Evolutionary conservation across 768 basidiomycete species (phyloP).

Genomic region (Pholiota microspora): DNA sequence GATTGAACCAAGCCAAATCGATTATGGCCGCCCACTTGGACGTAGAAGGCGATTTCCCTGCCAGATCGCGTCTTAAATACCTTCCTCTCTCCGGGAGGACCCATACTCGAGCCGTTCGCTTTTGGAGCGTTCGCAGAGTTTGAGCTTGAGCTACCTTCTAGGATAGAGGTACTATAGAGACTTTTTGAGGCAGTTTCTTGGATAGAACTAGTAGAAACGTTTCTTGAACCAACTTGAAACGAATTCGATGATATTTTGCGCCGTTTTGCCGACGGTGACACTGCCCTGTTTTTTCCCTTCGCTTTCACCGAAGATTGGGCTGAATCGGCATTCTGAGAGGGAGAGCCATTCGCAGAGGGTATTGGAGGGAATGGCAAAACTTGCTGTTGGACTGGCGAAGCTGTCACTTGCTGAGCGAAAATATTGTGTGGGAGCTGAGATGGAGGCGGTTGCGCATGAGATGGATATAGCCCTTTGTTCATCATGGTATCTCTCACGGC

Average conservation of each 20-base stretch:
- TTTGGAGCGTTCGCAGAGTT: constrained; percentile 1
- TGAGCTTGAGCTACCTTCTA: constrained; percentile 6
- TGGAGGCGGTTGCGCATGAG: neutral
- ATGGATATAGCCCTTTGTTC: constrained; percentile 2
- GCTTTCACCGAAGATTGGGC: neutral
- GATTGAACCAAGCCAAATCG: constrained; percentile 45
- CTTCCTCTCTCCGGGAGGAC: constrained; percentile 18
- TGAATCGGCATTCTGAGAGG: neutral
- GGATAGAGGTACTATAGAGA: too few species aligned
- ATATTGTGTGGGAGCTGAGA: neutral
- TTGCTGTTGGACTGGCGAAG: constrained; percentile 14
- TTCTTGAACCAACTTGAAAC: too few species aligned
- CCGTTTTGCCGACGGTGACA: constrained; percentile 16
- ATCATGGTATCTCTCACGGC: constrained; percentile 11
- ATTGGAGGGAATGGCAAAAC: constrained; percentile 15
- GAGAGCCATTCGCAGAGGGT: neutral
- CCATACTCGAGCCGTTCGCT: constrained; percentile 5
- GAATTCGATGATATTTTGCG: constrained; percentile 16
- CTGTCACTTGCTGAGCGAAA: neutral
- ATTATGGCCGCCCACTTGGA: constrained; percentile 64
- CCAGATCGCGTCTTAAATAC: constrained; percentile 47
- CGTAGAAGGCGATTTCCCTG: constrained; percentile 52
- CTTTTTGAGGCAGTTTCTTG: too few species aligned
- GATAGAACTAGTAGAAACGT: too few species aligned
- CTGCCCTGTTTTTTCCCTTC: constrained; percentile 11